Conservation (phyloP, 2,329 filamentous ascomycete genomes). For the Atkinsonella hypoxylon region DNA sequence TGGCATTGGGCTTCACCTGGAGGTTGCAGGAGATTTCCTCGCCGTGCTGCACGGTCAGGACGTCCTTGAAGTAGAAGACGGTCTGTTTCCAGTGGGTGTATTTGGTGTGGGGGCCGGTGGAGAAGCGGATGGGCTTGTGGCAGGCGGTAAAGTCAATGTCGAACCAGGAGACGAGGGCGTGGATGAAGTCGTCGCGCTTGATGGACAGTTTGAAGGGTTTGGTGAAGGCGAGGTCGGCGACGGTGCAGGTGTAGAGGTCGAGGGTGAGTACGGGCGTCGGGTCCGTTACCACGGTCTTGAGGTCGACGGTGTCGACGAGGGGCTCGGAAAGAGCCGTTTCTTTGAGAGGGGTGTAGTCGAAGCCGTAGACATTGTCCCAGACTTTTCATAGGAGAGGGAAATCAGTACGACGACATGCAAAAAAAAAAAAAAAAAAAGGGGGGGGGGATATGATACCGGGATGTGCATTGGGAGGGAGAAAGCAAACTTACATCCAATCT, state of each 20-base stretch:
- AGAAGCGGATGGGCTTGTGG: conserved; percentile 96
- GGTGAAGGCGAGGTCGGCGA: conserved; percentile 73
- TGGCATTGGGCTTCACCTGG: conserved; percentile 76
- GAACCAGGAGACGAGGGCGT: conserved; percentile 96
- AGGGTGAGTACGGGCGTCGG: conserved; percentile 74
- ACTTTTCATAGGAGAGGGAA: conserved; percentile 38
- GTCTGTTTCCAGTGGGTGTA: conserved; percentile 99
- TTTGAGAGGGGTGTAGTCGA: conserved; percentile 92
- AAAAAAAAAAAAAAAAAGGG: not conserved
- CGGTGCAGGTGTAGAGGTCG: conserved; percentile 83
- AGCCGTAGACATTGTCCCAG: conserved; percentile 99
- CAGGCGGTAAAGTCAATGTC: conserved; percentile 97
- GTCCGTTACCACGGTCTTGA: conserved; percentile 94
- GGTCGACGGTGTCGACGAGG: conserved; percentile 92
- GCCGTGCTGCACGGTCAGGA: conserved; percentile 79
- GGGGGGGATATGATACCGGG: not conserved
- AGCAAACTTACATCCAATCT: conserved; percentile 82
- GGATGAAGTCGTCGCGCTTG: conserved; percentile 86
- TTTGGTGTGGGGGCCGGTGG: conserved; percentile 93
- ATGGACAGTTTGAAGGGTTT: conserved; percentile 63
- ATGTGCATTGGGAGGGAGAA: too few species aligned
- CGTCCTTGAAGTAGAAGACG: conserved; percentile 92
- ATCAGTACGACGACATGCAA: too few species aligned
- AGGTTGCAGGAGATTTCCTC: conserved; percentile 67
- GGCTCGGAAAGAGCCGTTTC: conserved; percentile 87